Evolutionary conservation across 768 basidiomycete genomes (phyloP).

Genomic region (Suillus discolor): DNA sequence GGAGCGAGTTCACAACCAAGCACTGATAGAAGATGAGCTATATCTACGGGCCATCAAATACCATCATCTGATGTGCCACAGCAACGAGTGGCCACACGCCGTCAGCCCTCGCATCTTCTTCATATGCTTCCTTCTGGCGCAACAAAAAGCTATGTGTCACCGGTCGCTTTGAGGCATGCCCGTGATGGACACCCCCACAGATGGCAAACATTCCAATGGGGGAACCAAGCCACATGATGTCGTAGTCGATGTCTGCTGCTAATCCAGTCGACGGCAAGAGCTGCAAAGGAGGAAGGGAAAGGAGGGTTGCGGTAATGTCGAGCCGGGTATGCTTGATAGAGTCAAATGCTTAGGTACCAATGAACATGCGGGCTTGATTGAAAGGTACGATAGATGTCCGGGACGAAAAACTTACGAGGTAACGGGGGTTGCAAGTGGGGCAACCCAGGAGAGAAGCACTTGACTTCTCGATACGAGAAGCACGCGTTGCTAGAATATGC

Average conservation of each 20-base stretch:
- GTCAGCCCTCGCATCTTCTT: slow-evolving; percentile 29
- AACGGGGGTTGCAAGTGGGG: slow-evolving; percentile 10
- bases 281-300: slow-evolving; percentile 30
- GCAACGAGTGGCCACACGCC: slow-evolving; percentile 34
- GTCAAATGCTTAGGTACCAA: slow-evolving; percentile 5
- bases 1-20: neutral
- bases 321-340: slow-evolving; percentile 25
- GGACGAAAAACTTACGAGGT: slow-evolving; percentile 20
- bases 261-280: slow-evolving; percentile 5
- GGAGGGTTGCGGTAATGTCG: slow-evolving; percentile 27
- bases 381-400: neutral
- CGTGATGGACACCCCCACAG: slow-evolving; percentile 20
- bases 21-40: slow-evolving; percentile 1
- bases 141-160: slow-evolving; percentile 33
- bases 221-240: slow-evolving; percentile 33
- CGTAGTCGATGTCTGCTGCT: slow-evolving; percentile 26
- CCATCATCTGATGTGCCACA: slow-evolving; percentile 33
- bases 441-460: slow-evolving; percentile 6
- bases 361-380: slow-evolving; percentile 1
- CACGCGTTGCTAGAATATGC: slow-evolving; percentile 33
- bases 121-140: slow-evolving; percentile 30
- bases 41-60: slow-evolving; percentile 20
- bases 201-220: slow-evolving; percentile 30
- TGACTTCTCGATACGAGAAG: slow-evolving; percentile 31
- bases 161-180: slow-evolving; percentile 16